These are phyloP conservation scores for Gaeumannomyces tritici DNA, from an alignment of 2,329 filamentous ascomycete species.

Conservation along the genomic window DNA sequence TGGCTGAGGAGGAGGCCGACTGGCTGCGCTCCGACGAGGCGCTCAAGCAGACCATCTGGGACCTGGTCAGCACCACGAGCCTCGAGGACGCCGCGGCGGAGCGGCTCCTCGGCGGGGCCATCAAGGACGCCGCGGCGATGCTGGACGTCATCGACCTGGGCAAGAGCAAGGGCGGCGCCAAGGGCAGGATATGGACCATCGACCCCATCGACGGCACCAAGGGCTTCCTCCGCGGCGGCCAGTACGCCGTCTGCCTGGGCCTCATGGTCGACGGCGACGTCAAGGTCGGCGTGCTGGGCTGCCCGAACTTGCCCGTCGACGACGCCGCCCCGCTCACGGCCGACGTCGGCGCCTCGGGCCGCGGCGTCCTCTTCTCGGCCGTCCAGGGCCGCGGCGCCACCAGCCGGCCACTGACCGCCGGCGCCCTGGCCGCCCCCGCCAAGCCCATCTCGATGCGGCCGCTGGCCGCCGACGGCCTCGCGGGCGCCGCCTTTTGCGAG, in stretches of 20 bases:
- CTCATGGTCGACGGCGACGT: constrained; percentile 90
- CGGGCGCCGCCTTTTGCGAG: constrained; percentile 87
- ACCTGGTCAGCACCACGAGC: constrained; percentile 59
- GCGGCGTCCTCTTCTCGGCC: constrained; percentile 82
- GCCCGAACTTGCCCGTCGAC: constrained; percentile 88
- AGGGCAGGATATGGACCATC: constrained; percentile 85
- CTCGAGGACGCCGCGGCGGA: constrained; percentile 51
- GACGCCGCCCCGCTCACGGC: constrained; percentile 62
- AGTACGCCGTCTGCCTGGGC: constrained; percentile 92
- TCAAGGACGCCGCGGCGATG: constrained; percentile 48
- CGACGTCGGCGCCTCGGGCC: constrained; percentile 56
- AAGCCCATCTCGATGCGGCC: constrained; percentile 72
- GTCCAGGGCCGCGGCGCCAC: constrained; percentile 70
- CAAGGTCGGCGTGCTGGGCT: constrained; percentile 87
- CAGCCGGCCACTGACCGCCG: constrained; percentile 60
- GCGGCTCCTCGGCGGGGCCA: constrained; percentile 50
- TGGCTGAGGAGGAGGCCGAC: constrained; percentile 89
- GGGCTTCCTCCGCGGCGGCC: constrained; percentile 89
- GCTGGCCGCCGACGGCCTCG: constrained; percentile 51
- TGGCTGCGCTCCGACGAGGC: constrained; percentile 62
- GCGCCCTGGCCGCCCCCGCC: constrained; percentile 36
- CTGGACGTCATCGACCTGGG: constrained; percentile 56
- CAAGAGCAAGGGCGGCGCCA: constrained; percentile 59
- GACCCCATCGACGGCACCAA: constrained; percentile 98
- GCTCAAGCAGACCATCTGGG: constrained; percentile 73